A percentile compares a stretch with the other conserved stretches of the same genome.
These are phyloP conservation scores for Cordyceps militaris DNA, from an alignment of 2,329 filamentous ascomycete species.

Conservation along the genomic window DNA sequence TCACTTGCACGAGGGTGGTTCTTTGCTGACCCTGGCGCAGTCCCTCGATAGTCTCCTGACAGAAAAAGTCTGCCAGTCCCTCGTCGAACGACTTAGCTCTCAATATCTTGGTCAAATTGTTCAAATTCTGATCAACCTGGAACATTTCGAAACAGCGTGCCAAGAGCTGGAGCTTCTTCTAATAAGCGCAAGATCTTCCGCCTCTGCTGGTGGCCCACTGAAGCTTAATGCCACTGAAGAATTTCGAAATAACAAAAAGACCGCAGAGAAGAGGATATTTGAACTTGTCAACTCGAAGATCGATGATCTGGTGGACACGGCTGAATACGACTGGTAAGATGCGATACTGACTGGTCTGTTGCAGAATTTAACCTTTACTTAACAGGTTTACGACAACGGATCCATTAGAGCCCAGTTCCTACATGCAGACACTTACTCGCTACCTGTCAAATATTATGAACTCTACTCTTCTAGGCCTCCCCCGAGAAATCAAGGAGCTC, in stretches of 20 bases:
- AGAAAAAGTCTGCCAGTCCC: conserved; percentile 80
- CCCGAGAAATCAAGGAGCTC: conserved; percentile 90
- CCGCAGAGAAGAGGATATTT: conserved; percentile 94
- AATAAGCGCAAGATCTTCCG: conserved; percentile 75
- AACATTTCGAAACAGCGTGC: conserved; percentile 93
- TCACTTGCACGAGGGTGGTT: too few relatives aligned
- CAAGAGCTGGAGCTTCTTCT: conserved; percentile 81
- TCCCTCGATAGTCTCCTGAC: conserved; percentile 93
- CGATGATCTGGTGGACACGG: conserved; percentile 91
- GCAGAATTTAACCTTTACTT: conserved; percentile 15
- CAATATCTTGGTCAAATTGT: conserved; percentile 98
- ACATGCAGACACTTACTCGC: conserved; percentile 89
- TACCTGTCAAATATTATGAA: conserved; percentile 97
- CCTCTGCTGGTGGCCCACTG: conserved; percentile 72
- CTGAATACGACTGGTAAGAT: conserved; percentile 84
- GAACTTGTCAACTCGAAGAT: conserved; percentile 98
- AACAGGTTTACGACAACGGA: conserved; percentile 46
- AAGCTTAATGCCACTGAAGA: conserved; percentile 75
- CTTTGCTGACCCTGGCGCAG: conserved; percentile 31
- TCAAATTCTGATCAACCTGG: conserved; percentile 94
- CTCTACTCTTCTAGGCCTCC: conserved; percentile 85
- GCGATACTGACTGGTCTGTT: neutral
- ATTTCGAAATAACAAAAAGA: conserved; percentile 88
- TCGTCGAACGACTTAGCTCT: conserved; percentile 80
- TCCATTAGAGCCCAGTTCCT: conserved; percentile 72